Percentiles rank a stretch among this genome's conserved stretches.
phyloP scores from a whole-genome alignment of 805 yeast species.

The Clavispora vitiphila region DNA sequence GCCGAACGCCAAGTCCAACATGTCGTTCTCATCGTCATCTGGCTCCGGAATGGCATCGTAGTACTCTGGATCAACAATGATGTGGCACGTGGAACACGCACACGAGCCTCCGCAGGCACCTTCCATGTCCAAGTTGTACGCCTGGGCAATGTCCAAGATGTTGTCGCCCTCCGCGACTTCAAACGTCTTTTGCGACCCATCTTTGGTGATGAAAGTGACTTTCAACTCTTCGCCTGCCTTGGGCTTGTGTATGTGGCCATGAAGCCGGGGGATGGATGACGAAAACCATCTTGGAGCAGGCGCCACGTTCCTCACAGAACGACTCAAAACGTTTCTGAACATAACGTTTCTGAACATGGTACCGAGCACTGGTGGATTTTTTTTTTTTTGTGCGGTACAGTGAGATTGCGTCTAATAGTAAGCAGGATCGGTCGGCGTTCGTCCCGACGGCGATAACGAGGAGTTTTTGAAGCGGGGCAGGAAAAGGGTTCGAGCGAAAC shows the following conservation, averaged over 20 bases:
- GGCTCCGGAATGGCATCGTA: slow-evolving; percentile 93
- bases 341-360: slow-evolving; percentile 1
- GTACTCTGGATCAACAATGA: slow-evolving; percentile 91
- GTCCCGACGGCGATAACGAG: neutral
- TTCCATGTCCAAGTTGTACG: slow-evolving; percentile 90
- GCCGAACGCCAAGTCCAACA: slow-evolving; percentile 97
- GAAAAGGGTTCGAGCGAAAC: too few species aligned
- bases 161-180: slow-evolving; percentile 94
- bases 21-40: slow-evolving; percentile 95
- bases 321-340: neutral
- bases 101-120: slow-evolving; percentile 99
- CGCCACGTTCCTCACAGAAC: neutral
- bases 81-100: slow-evolving; percentile 97
- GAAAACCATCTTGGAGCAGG: neutral
- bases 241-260: slow-evolving; percentile 88
- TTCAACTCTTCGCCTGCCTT: slow-evolving; percentile 84
- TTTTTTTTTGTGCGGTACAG: slow-evolving; percentile 1
- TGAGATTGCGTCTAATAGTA: slow-evolving; percentile 7
- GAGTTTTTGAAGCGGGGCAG: too few species aligned
- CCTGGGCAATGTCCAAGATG: slow-evolving; percentile 90
- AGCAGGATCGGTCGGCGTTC: slow-evolving; percentile 1
- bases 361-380: too few species aligned
- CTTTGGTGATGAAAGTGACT: slow-evolving; percentile 86
- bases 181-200: slow-evolving; percentile 73
- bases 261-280: slow-evolving; percentile 25